Evolutionary conservation across 805 yeast species (phyloP), one percentile per base, ranked within the genome.

Genomic region (Candida parachauliodes): DNA sequence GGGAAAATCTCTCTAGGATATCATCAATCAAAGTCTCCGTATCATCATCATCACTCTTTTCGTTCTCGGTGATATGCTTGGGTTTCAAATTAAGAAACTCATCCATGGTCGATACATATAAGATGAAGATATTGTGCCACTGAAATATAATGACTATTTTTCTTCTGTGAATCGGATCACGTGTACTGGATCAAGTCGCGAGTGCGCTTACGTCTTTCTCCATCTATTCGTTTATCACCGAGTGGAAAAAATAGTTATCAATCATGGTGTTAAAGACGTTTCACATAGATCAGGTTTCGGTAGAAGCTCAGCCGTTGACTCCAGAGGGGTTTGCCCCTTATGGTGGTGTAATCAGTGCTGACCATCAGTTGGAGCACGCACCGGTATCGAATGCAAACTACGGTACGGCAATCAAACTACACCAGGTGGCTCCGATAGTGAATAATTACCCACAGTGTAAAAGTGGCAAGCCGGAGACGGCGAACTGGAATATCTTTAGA

Each of bases 381-480:
- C 52, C 58, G 26, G 56, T 70, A 22, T 19, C 39, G 9, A 61
- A 73, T 15, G 97, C 96, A 4, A 89, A 89, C 60, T 88, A 89
- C 53, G 97, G 97, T n/a, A 89, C 97, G 2, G 97, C 97, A 1
- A 67, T 75, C 4, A 89, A 89, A 51, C 57, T 87, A 32, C 77
- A 76, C 44, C 72, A 81, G 44, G 93, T 88, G 4, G 79, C 93
- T 1, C 82, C 87, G 2, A 68, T 84, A 3, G 60, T 59, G 3
- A 82, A 82, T 54, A 60, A 68, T 32, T 85, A 70, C 47, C 40
- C 44, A 3, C 20, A 59, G 3, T 70, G 79, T 8, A 72, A 77
- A 4, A 70, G 80, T 43, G 66, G 71, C 5, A 50, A 44, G 18
- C 49, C 63, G 8, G 74, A 85, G 0, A 68, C 75, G 0, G 77